phyloP scores from a whole-genome alignment of 208 protist genomes.

The Acanthamoeba triangularis region DNA sequence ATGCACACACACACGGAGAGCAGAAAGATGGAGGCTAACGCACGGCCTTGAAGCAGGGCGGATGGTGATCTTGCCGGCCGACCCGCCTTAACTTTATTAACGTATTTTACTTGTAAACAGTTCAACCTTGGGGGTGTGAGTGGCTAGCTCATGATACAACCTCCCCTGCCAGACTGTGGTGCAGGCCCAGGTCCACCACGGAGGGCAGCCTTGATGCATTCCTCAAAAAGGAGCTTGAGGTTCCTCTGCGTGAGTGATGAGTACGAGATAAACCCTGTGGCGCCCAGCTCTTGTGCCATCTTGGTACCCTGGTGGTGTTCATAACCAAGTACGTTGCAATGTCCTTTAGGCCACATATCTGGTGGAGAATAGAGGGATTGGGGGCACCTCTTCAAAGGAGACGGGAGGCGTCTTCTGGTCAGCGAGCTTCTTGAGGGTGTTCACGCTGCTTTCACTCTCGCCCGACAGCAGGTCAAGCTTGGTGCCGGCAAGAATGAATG shows the following conservation, averaged over 20 bases:
- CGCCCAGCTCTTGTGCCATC: conserved; percentile 91
- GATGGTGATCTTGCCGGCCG: no score
- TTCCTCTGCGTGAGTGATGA: conserved; percentile 93
- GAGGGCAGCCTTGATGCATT: conserved; percentile 86
- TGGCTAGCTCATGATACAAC: not conserved
- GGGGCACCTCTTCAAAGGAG: conserved; percentile 2
- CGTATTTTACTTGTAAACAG: no score
- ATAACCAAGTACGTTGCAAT: no score
- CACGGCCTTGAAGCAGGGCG: no score
- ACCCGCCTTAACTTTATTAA: no score
- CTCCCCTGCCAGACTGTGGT: not conserved
- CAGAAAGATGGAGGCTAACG: no score
- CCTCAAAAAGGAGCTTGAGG: conserved; percentile 92
- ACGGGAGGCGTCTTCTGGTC: not conserved
- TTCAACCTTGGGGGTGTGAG: no score
- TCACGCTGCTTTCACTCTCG: conserved; percentile 79
- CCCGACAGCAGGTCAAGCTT: conserved; percentile 87
- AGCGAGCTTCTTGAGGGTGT: conserved; percentile 53
- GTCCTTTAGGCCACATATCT: not conserved
- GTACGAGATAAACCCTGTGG: conserved; percentile 94
- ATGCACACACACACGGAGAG: no score
- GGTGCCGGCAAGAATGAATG: conserved; percentile 88
- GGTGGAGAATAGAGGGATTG: not conserved
- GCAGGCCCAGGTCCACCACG: not conserved
- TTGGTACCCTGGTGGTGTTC: conserved; percentile 72